Base-by-base conservation (phyloP, 1,284 basidiomycete genomes). In the Uromyces viciae-fabae region DNA sequence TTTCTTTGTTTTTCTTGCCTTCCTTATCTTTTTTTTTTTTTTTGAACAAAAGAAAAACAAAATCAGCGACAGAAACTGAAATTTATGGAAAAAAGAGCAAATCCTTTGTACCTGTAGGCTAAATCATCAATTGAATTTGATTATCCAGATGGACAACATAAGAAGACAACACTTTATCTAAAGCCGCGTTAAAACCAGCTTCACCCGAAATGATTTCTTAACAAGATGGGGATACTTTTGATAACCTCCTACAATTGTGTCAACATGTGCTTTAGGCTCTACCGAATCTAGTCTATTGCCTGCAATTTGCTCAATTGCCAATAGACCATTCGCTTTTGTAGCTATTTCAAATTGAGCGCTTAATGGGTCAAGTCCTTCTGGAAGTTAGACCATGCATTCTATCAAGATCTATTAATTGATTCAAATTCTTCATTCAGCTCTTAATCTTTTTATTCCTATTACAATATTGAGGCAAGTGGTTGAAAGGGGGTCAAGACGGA, bases 381-480 rank as follows among this genome's bases (percentile, higher is more conserved):
- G 90, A 66, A 98, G 95, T 58, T 95, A 99, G 89, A 7, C 92
- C 90, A 88, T 98, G 99, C 94, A 98, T 97, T 72, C 96, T 90
- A 83, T 94, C 92, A 49, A 98, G 88, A 86, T 99, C 97, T 87
- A 82, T 3, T 22, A 31, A 75, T 36, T 7, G 49, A 49, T 19
- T 17, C 28, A n/a, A 7, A 43, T 38, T 56, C 4, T 40, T 25
- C 33, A 22, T 3, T 14, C 71, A 17, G n/a, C n/a, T n/a, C 42
- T 11, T 25, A 22, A 11, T n/a, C 19, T 14, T 28, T 66, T 60
- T 64, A 43, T 11, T 69, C 66, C 19, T 9, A 43, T 49, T 25
- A 49, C 11, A 22, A 76, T 72, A 22, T 43, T 81, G 25, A 9
- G n/a, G n/a, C n/a, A n/a, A n/a, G n/a, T 31, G 22, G n/a, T 78